phyloP scores from a whole-genome alignment of 2,329 filamentous ascomycete species.

The Chalara sp. region DNA sequence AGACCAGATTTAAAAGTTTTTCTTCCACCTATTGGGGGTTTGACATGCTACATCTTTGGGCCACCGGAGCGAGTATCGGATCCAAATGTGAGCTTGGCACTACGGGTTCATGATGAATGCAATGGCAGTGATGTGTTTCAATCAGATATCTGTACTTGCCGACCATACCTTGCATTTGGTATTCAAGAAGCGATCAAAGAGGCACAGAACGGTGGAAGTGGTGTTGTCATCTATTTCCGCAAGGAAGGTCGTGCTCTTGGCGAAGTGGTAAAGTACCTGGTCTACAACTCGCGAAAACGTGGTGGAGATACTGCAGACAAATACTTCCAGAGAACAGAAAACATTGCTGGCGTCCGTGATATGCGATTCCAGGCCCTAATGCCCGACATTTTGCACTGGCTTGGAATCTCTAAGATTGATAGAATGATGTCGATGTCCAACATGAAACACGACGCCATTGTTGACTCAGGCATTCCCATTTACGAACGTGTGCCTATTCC shows the following conservation, averaged over 20 bases:
- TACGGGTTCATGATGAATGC: conserved; percentile 79
- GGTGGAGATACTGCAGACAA: conserved; percentile 76
- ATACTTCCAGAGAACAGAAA: conserved; percentile 97
- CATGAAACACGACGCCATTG: neutral
- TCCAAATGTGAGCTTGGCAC: conserved; percentile 69
- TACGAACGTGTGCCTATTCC: neutral
- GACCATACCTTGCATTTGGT: conserved; percentile 92
- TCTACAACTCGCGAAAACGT: conserved; percentile 76
- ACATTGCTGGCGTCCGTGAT: conserved; percentile 91
- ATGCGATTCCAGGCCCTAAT: conserved; percentile 98
- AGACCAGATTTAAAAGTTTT: conserved; percentile 93
- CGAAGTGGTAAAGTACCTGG: conserved; percentile 59
- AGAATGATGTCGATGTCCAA: conserved; percentile 99
- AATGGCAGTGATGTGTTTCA: conserved; percentile 98
- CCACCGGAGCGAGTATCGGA: conserved; percentile 92
- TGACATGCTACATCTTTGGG: conserved; percentile 96
- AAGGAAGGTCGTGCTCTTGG: conserved; percentile 94
- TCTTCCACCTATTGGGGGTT: conserved; percentile 77
- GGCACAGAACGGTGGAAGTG: conserved; percentile 83
- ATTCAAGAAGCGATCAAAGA: conserved; percentile 97
- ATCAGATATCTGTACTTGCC: conserved; percentile 95
- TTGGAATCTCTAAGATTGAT: conserved; percentile 97
- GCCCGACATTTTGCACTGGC: conserved; percentile 96
- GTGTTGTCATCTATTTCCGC: conserved; percentile 96
- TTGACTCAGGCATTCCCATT: neutral